Evolutionary conservation across 176 grass and related monocot genomes (phyloP), one percentile per base, ranked within the genome.

Genomic region (Oryza meyeriana): DNA sequence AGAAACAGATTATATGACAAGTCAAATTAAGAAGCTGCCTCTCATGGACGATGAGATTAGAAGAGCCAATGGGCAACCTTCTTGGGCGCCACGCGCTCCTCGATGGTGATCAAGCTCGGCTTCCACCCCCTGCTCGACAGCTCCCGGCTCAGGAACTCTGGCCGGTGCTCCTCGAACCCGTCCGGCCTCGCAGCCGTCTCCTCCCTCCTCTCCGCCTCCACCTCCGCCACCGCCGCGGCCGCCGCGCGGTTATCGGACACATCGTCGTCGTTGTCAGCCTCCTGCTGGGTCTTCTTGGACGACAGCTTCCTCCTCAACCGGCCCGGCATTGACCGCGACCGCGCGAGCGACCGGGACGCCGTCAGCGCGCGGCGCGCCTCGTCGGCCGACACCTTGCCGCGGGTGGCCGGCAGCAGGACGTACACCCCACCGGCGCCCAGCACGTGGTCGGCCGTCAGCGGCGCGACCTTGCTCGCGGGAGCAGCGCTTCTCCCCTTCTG

Each of bases 21-120:
- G 78, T 81, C 63, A 74, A 76, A 59, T 59, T 59, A n/a, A 71
- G 71, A 80, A 68, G 84, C 57, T 62, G 29, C 35, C 57, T 57
- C n/a, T 68, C 68, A 10, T 28, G 13, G 74, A 47, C 52, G 31
- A 44, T 22, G 40, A 32, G 12, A 6, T 90, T 82, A 94, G 90
- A 91, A 83, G 10, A 95, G 85, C 96, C 95, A 98, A 77, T 98
- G 95, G 10, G 95, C 39, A 61, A 77, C 74, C 90, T 95, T 98
- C 90, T 84, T 89, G 34, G 65, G 61, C 14, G 82, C 66, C 0
- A 67, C 84, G 31, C 77, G 90, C 90, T 98, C 95, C 39, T 91
- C 88, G 57, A 98, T 98, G 34, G 95, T 98, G 17, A 78, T 66
- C 16, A 98, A 74, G 86, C 81, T 93, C n/a, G 95, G 95, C 78